Evolutionary conservation across 768 basidiomycete genomes (phyloP).

Genomic region (Tricholoma bakamatsutake): DNA sequence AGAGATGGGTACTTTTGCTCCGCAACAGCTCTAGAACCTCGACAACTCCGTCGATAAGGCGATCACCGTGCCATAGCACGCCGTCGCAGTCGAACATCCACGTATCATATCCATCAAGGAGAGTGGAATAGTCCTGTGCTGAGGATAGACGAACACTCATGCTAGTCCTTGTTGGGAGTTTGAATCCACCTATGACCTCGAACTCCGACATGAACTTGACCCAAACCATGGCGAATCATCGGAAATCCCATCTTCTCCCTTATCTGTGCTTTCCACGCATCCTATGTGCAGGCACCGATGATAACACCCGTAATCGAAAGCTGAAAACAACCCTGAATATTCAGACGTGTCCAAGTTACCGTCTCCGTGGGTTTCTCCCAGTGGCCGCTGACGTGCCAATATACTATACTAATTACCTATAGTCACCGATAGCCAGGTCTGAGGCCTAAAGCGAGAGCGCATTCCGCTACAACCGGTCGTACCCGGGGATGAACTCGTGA

Average conservation of each 20-base stretch:
- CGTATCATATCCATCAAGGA: slow-evolving; percentile 74
- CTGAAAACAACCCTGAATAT: not conserved
- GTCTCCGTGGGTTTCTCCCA: not conserved
- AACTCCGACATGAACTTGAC: slow-evolving; percentile 3
- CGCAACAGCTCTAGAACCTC: slow-evolving; percentile 73
- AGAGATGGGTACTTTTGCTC: slow-evolving; percentile 50
- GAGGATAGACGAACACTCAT: slow-evolving; percentile 36
- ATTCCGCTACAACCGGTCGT: not conserved
- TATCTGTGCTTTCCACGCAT: not conserved
- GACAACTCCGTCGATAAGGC: slow-evolving; percentile 69
- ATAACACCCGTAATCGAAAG: not conserved
- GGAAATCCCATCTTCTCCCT: not conserved
- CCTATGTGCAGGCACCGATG: not conserved
- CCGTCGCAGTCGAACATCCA: slow-evolving; percentile 98
- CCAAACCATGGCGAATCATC: not conserved
- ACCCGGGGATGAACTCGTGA: not conserved
- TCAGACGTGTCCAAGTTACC: not conserved
- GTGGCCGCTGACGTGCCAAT: not conserved
- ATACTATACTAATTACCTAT: not conserved
- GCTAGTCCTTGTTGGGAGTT: not conserved
- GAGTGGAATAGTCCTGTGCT: slow-evolving; percentile 37
- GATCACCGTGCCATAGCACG: slow-evolving; percentile 86
- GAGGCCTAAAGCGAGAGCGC: not conserved
- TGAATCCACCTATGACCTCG: not conserved
- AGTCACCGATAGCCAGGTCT: not conserved